phyloP scores from a whole-genome alignment of 257 asterid species.

The Coffea eugenioides region DNA sequence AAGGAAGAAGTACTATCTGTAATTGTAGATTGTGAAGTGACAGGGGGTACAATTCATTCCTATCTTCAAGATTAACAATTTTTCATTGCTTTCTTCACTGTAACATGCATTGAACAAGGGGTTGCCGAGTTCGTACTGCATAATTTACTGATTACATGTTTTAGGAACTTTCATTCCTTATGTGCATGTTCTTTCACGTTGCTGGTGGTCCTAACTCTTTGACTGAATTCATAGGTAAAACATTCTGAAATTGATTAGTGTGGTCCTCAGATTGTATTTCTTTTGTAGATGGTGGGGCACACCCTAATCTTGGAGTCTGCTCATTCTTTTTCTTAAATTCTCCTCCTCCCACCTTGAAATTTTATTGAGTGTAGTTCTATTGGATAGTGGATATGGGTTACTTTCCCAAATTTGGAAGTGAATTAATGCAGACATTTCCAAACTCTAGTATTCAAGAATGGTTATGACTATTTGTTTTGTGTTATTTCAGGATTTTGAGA shows the following conservation, averaged over 20 bases:
- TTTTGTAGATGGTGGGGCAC: too few relatives aligned
- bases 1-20: constrained; percentile 7
- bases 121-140: background rate
- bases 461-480: too few relatives aligned
- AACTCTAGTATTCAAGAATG: too few relatives aligned
- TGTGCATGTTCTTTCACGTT: background rate
- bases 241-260: background rate
- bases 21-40: background rate
- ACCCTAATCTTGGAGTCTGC: too few relatives aligned
- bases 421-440: too few relatives aligned
- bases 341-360: too few relatives aligned
- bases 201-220: background rate
- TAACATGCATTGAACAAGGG: background rate
- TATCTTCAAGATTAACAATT: background rate
- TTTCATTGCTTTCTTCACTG: background rate
- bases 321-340: too few relatives aligned
- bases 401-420: too few relatives aligned
- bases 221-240: background rate
- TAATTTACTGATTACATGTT: background rate
- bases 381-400: too few relatives aligned
- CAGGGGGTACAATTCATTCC: background rate
- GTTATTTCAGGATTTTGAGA: too few relatives aligned
- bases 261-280: constrained; percentile 2
- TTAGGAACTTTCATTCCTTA: background rate
- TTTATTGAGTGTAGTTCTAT: too few relatives aligned